These are phyloP conservation scores for Karstenula rhodostoma DNA, from an alignment of 2,329 filamentous ascomycete species.

Conservation along the genomic window DNA sequence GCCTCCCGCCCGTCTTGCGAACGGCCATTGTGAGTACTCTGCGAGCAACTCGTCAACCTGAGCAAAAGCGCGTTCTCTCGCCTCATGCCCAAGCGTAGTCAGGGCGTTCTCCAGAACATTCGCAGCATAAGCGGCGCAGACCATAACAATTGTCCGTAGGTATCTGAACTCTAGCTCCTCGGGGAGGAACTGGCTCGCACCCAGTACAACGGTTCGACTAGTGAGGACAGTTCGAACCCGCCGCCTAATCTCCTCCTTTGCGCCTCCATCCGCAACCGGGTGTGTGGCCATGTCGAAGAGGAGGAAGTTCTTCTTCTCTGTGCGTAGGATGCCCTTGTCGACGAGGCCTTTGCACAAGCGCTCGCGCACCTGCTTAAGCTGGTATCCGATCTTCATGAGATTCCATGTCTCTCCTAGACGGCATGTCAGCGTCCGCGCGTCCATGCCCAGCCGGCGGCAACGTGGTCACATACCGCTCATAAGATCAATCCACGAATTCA, in stretches of 20 bases:
- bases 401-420: conserved; percentile 95
- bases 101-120: conserved; percentile 99
- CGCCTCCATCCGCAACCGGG: conserved; percentile 92
- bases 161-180: conserved; percentile 95
- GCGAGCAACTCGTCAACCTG: conserved; percentile 96
- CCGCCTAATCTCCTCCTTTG: conserved; percentile 95
- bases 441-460: conserved; percentile 9
- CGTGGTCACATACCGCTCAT: conserved; percentile 82
- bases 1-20: conserved; percentile 79
- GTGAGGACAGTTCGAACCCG: conserved; percentile 92
- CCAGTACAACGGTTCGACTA: conserved; percentile 90
- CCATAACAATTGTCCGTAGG: conserved; percentile 90
- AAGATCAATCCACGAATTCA: conserved; percentile 97
- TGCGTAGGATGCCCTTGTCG: conserved; percentile 97
- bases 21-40: conserved; percentile 98
- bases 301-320: conserved; percentile 98
- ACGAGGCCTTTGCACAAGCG: conserved; percentile 96
- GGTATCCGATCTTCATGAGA: conserved; percentile 99
- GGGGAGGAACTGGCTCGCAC: conserved; percentile 85
- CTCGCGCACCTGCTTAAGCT: conserved; percentile 98
- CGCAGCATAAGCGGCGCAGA: conserved; percentile 96
- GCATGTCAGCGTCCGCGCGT: conserved; percentile 28
- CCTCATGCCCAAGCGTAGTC: conserved; percentile 90
- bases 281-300: conserved; percentile 99
- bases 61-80: conserved; percentile 90